Base-by-base conservation (phyloP, 2,329 filamentous ascomycete genomes). In the Aspergillus terreus region DNA sequence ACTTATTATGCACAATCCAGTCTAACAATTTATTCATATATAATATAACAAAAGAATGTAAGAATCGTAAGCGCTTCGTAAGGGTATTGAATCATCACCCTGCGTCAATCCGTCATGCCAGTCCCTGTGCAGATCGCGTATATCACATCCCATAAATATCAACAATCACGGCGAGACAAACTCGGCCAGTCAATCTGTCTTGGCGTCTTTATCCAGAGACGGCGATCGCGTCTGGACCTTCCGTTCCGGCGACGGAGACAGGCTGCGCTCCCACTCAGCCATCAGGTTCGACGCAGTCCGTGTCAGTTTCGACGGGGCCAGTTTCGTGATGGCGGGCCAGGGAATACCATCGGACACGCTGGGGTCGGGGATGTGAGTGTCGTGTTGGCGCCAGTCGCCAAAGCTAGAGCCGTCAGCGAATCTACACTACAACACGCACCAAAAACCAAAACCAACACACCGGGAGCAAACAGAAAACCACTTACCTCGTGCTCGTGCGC, bases 211-310 rank as follows among this genome's bases (percentile, higher is more conserved):
- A 30, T 54, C 51, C 52, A 32, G 62, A 54, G 33, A 58, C 61
- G 33, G 49, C 53, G 19, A 54, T 23, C 23, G 23, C 23, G 23
- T 23, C 23, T 23, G 23, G 5, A 23, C 47, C 44, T 56, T 57
- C 30, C 61, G 56, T 30, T 68, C 67, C 3, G 70, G 63, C 1
- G 80, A 75, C 32, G 83, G 78, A 2, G 81, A 83, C 12, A 92
- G 75, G 58, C 82, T 88, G 69, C 84, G 89, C 74, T 97, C 92
- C 89, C 90, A 95, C 66, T 96, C 91, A 58, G 85, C 87, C 83
- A 96, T 90, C 51, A 96, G 78, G 56, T 87, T 88, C 33, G 85
- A 88, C n/a, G 92, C 89, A 1, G 89, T 92, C 35, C 84, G 82
- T 67, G 90, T 89, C 60, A 96, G 75, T 62, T 90, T 91, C 59